phyloP scores from a whole-genome alignment of 1,284 basidiomycete species.

The Moesziomyces parantarcticus region DNA sequence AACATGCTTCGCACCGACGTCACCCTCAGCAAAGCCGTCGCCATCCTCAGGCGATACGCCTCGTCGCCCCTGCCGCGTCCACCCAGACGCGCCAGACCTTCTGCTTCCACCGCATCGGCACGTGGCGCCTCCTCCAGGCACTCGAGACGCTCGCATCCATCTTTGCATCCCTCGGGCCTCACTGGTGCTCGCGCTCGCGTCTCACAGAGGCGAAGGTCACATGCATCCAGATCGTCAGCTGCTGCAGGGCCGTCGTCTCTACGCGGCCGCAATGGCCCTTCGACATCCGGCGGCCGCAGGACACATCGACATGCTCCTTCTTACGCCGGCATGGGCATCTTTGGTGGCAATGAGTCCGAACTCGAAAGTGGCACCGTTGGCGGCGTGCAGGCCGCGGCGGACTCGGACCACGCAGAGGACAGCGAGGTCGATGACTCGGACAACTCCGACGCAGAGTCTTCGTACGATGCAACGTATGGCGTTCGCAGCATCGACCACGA shows the following conservation, averaged over 20 bases:
- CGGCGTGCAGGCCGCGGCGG: slow-evolving; percentile 45
- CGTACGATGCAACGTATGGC: not conserved
- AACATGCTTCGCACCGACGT: slow-evolving; percentile 56
- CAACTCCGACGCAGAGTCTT: not conserved
- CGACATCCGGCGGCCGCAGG: slow-evolving; percentile 2
- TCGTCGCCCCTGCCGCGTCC: slow-evolving; percentile 33
- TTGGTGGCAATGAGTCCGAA: slow-evolving; percentile 53
- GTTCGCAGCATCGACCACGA: slow-evolving; percentile 5
- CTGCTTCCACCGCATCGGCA: slow-evolving; percentile 4
- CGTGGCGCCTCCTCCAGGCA: slow-evolving; percentile 8
- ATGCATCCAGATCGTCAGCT: not conserved
- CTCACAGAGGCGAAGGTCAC: slow-evolving; percentile 1
- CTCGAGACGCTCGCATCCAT: slow-evolving; percentile 1
- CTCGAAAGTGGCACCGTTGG: slow-evolving; percentile 52
- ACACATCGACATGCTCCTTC: slow-evolving; percentile 1
- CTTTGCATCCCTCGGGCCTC: not conserved
- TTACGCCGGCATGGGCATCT: slow-evolving; percentile 40
- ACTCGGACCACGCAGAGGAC: slow-evolving; percentile 40
- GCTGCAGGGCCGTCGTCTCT: slow-evolving; percentile 1
- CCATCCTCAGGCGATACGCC: slow-evolving; percentile 44
- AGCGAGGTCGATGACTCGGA: slow-evolving; percentile 7
- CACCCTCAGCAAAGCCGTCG: slow-evolving; percentile 58
- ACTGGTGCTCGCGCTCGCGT: not conserved
- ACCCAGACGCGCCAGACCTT: slow-evolving; percentile 12
- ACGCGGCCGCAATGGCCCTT: not conserved